These are phyloP conservation scores for Penicillium sp. DNA, from an alignment of 2,329 filamentous ascomycete genomes.

Conservation along the genomic window DNA sequence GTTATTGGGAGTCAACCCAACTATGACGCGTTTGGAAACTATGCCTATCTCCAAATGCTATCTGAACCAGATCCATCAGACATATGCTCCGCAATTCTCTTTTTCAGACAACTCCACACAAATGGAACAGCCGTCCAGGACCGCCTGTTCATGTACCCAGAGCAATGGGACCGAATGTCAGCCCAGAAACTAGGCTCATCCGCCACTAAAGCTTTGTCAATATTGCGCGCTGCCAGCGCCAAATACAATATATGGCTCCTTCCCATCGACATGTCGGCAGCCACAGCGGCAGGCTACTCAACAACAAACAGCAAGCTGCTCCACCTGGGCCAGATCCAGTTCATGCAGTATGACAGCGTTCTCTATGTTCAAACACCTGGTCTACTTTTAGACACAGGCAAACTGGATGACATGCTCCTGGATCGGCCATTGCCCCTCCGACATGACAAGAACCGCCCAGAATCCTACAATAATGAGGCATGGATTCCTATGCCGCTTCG, in stretches of 20 bases:
- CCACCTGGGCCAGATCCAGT: slow-evolving; percentile 37
- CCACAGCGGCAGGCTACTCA: slow-evolving; percentile 30
- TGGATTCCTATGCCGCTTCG: slow-evolving; percentile 37
- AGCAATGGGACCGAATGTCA: slow-evolving; percentile 41
- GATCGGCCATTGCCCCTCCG: slow-evolving; percentile 31
- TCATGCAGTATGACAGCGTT: slow-evolving; percentile 44
- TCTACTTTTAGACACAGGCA: slow-evolving; percentile 35
- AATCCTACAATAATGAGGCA: slow-evolving; percentile 38
- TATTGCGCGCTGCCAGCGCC: slow-evolving; percentile 38
- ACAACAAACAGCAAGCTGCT: slow-evolving; percentile 37
- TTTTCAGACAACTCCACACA: slow-evolving; percentile 40
- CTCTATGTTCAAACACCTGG: slow-evolving; percentile 44
- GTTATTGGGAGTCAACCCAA: slow-evolving; percentile 5
- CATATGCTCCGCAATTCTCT: slow-evolving; percentile 45
- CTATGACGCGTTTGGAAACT: slow-evolving; percentile 23
- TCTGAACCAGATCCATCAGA: slow-evolving; percentile 41
- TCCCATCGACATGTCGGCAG: slow-evolving; percentile 39
- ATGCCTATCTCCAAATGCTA: slow-evolving; percentile 45
- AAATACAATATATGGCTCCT: slow-evolving; percentile 41
- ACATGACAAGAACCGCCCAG: slow-evolving; percentile 30
- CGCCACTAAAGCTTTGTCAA: slow-evolving; percentile 33
- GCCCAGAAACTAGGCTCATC: slow-evolving; percentile 21
- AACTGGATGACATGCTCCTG: slow-evolving; percentile 39
- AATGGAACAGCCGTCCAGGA: slow-evolving; percentile 36
- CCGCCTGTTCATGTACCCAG: slow-evolving; percentile 46